Percentiles rank a stretch among this genome's conserved stretches.
Conservation (phyloP, 2,329 filamentous ascomycete genomes). For the Plenodomus biglobosus region DNA sequence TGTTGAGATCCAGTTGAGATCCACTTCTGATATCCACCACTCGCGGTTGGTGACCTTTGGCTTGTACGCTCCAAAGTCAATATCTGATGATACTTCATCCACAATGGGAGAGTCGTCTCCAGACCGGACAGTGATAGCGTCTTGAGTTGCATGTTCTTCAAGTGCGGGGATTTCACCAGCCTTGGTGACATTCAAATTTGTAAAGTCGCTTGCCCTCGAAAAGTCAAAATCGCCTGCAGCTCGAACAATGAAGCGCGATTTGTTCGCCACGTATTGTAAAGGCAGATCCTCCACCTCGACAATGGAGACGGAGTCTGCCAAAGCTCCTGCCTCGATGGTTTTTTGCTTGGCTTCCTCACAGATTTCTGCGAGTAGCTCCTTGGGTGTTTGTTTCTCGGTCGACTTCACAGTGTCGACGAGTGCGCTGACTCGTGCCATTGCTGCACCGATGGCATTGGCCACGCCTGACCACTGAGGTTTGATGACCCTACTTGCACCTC, state of each 20-base stretch:
- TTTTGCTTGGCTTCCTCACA: constrained; percentile 44
- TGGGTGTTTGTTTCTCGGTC: constrained; percentile 38
- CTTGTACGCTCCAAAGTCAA: constrained; percentile 42
- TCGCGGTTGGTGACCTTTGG: constrained; percentile 44
- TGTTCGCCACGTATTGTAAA: constrained; percentile 57
- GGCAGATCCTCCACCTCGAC: constrained; percentile 53
- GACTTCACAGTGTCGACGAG: constrained; percentile 48
- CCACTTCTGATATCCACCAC: constrained; percentile 52
- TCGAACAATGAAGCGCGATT: constrained; percentile 54
- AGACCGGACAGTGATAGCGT: constrained; percentile 14
- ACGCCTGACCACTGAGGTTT: constrained; percentile 61
- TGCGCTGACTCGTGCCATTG: constrained; percentile 60
- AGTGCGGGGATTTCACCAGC: constrained; percentile 16
- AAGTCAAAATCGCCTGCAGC: constrained; percentile 57
- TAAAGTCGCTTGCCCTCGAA: constrained; percentile 33
- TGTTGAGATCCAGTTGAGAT: constrained; percentile 50
- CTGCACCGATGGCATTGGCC: constrained; percentile 67
- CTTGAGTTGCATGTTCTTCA: constrained; percentile 4
- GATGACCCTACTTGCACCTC: constrained; percentile 59
- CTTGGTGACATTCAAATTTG: constrained; percentile 24
- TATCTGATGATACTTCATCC: constrained; percentile 17
- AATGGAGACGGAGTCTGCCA: constrained; percentile 33
- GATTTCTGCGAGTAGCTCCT: constrained; percentile 42
- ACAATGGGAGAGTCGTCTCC: constrained; percentile 18
- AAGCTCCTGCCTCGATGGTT: constrained; percentile 44